Evolutionary conservation across 768 basidiomycete genomes (phyloP).

Genomic region (Lactifluus volemus): DNA sequence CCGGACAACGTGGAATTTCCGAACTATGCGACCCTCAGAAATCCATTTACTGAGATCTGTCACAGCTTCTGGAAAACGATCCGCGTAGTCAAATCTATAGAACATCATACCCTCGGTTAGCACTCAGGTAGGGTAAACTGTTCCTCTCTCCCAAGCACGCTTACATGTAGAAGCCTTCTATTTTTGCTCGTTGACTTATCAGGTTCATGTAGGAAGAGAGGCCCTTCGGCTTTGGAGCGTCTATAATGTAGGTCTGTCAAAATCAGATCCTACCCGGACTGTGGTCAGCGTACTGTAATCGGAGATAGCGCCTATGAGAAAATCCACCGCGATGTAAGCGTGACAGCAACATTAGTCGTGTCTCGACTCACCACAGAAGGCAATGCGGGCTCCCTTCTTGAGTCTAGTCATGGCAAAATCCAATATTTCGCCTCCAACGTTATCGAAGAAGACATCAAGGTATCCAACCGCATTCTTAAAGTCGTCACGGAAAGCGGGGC

Average conservation of each 20-base stretch:
- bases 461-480: constrained; percentile 65
- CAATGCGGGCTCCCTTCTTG: constrained; percentile 70
- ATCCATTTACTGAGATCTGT: constrained; percentile 50
- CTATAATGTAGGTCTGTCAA: constrained; percentile 27
- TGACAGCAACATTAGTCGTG: not conserved
- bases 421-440: constrained; percentile 75
- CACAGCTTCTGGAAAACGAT: constrained; percentile 49
- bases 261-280: not conserved
- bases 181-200: constrained; percentile 67
- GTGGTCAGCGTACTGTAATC: constrained; percentile 52
- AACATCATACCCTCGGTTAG: not conserved
- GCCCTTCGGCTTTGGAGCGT: constrained; percentile 51
- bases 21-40: constrained; percentile 60
- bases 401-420: constrained; percentile 68
- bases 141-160: constrained; percentile 20
- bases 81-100: constrained; percentile 62
- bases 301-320: constrained; percentile 64
- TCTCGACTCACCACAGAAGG: constrained; percentile 61
- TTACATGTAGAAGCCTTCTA: constrained; percentile 80
- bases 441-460: constrained; percentile 81
- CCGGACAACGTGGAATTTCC: constrained; percentile 71
- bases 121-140: not conserved
- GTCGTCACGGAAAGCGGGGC: constrained; percentile 55
- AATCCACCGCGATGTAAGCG: not conserved
- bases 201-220: constrained; percentile 58